Evolutionary conservation across 2,329 filamentous ascomycete genomes (phyloP), one percentile per base, ranked within the genome.

Genomic region (Alternaria sp.): DNA sequence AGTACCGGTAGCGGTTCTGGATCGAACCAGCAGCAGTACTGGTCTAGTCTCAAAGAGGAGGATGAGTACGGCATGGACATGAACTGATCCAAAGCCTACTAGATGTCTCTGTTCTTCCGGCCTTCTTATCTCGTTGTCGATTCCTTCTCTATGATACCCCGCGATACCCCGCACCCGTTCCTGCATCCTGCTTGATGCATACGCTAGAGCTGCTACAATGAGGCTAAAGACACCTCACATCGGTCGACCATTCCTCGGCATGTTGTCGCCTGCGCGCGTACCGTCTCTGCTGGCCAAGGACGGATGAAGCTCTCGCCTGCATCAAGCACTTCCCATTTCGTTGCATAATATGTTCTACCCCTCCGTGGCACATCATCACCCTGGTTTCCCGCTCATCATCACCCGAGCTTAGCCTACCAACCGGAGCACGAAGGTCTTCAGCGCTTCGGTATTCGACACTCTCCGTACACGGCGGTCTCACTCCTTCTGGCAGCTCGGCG

Each of bases 61-160:
- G 94, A 97, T 72, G 94, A 97, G 81, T 97, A 76, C 75, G 89
- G 89, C 75, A 96, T 97, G 92, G 92, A 96, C 69, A 77, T 79
- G 76, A 72, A 72, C 59, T 79, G 70, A 77, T 55, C 56, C 78
- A 69, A 77, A 55, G 52, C 54, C 55, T 45, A 28, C 32, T 32
- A 30, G 21, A n/a, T 32, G 51, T 26, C 26, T 43, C 36, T 23
- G 13, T 65, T 64, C 62, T 58, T 58, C 54, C 64, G 19, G 44
- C 40, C 59, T 65, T 64, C 50, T 52, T 58, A 63, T 64, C 58
- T 66, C 62, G 57, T 68, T 61, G 62, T 66, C 70, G 49, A 64
- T 72, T 75, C 74, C 67, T 66, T 70, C 66, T 61, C 68, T 63
- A 73, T 74, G 75, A 77, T 77, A 77, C 74, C 75, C 75, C 69